A percentile compares a stretch with the other conserved stretches of the same genome.
Conservation (phyloP, 1,139 yeast genomes). For the Sugiyamaella novakii region DNA sequence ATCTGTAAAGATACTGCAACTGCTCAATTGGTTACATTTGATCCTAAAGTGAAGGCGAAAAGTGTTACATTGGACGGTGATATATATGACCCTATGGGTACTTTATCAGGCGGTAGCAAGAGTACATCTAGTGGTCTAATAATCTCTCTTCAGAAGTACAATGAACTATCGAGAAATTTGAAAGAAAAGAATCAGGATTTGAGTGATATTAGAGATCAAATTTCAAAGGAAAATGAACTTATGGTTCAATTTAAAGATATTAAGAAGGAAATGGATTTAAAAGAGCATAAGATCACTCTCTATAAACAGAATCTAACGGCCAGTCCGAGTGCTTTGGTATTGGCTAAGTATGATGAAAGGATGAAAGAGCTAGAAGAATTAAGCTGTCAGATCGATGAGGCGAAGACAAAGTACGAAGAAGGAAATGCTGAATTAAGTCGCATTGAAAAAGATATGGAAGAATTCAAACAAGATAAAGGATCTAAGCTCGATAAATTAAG, state of each 20-base stretch:
- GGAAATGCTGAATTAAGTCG: constrained; percentile 50
- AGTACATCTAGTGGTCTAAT: constrained; percentile 58
- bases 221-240: constrained; percentile 51
- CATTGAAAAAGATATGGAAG: constrained; percentile 78
- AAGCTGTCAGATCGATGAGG: constrained; percentile 44
- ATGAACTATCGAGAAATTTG: constrained; percentile 51
- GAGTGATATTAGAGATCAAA: constrained; percentile 45
- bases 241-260: constrained; percentile 57
- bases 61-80: constrained; percentile 96
- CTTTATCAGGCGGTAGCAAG: constrained; percentile 93
- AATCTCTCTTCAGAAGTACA: constrained; percentile 67
- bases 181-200: constrained; percentile 48
- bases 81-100: constrained; percentile 93
- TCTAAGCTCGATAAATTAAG: constrained; percentile 73
- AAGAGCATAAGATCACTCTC: constrained; percentile 66
- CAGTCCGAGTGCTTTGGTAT: constrained; percentile 58
- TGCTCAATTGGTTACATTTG: constrained; percentile 84
- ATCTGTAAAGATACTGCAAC: constrained; percentile 85
- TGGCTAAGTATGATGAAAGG: constrained; percentile 54
- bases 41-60: constrained; percentile 75
- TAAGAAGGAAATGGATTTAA: constrained; percentile 66
- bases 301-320: constrained; percentile 61
- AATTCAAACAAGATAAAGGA: constrained; percentile 78
- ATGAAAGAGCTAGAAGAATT: constrained; percentile 54
- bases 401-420: constrained; percentile 39